phyloP scores from a whole-genome alignment of 1,284 basidiomycete species.

The Cutaneotrichosporon curvatum region DNA sequence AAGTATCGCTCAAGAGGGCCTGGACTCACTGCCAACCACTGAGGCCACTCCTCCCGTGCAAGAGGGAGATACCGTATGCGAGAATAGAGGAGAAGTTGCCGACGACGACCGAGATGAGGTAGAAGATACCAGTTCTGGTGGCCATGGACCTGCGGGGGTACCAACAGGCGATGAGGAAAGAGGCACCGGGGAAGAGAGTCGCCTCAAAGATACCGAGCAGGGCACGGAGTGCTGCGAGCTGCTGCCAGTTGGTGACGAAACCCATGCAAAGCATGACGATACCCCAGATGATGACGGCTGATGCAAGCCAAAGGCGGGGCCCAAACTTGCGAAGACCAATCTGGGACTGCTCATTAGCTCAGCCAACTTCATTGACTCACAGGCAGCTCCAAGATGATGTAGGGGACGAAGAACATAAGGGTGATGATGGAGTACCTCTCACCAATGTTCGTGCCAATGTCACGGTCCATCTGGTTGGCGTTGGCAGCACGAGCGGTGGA shows the following conservation, averaged over 20 bases:
- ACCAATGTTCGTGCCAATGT: slow-evolving; percentile 30
- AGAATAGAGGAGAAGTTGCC: slow-evolving; percentile 10
- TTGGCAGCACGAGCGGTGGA: slow-evolving; percentile 28
- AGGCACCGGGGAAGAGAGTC: slow-evolving; percentile 21
- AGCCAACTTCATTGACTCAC: slow-evolving; percentile 11
- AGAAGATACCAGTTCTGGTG: slow-evolving; percentile 14
- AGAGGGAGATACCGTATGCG: slow-evolving; percentile 6
- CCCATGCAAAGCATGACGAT: slow-evolving; percentile 31
- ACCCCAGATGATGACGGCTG: slow-evolving; percentile 36
- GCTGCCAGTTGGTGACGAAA: slow-evolving; percentile 28
- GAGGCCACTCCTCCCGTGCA: slow-evolving; percentile 3
- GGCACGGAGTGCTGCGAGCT: slow-evolving; percentile 18
- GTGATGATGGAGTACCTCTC: slow-evolving; percentile 38
- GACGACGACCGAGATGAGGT: slow-evolving; percentile 13
- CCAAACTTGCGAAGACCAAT: slow-evolving; percentile 23
- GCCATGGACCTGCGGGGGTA: slow-evolving; percentile 16
- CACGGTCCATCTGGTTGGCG: slow-evolving; percentile 22
- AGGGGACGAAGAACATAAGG: slow-evolving; percentile 43
- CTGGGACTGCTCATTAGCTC: slow-evolving; percentile 16
- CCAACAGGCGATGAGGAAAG: slow-evolving; percentile 20
- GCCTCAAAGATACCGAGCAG: slow-evolving; percentile 26
- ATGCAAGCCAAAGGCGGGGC: slow-evolving; percentile 12
- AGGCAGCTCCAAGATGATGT: slow-evolving; percentile 42
- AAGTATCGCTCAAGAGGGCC: slow-evolving; percentile 12
- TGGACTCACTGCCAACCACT: slow-evolving; percentile 13